Evolutionary conservation across 441 rosid genomes (phyloP).

Genomic region (Adansonia gregorii): DNA sequence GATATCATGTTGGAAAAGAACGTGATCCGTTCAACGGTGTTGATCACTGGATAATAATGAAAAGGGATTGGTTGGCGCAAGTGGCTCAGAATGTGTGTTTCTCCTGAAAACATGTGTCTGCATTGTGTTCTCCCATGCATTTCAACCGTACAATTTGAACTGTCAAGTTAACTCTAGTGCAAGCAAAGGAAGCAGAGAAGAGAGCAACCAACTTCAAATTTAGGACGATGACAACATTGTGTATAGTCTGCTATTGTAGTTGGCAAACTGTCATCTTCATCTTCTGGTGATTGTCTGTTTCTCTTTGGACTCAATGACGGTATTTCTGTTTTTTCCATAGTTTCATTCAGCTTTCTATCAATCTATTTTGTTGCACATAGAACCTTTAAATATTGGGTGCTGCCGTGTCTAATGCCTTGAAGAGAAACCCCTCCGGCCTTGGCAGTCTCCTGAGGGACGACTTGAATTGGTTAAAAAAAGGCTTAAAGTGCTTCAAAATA

Average conservation of each 20-base stretch:
- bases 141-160: neutral
- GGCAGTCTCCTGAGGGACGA: too few species aligned
- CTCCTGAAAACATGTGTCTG: neutral
- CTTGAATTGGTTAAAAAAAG: too few species aligned
- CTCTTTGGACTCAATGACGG: neutral
- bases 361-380: neutral
- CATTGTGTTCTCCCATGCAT: neutral
- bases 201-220: neutral
- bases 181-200: neutral
- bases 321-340: neutral
- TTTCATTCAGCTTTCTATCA: neutral
- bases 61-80: constrained; percentile 42
- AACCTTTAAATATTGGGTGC: neutral
- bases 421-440: too few species aligned
- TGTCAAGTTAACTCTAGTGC: neutral
- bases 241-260: neutral
- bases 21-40: constrained; percentile 69
- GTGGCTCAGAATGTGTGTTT: constrained; percentile 52
- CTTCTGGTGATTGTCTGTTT: neutral
- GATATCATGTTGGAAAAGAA: constrained; percentile 62
- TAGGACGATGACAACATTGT: neutral
- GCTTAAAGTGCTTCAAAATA: too few species aligned
- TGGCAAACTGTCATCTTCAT: neutral
- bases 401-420: too few species aligned
- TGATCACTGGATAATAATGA: constrained; percentile 83